phyloP scores from a whole-genome alignment of 2,329 filamentous ascomycete genomes.

The Nannizziopsis barbatae region DNA sequence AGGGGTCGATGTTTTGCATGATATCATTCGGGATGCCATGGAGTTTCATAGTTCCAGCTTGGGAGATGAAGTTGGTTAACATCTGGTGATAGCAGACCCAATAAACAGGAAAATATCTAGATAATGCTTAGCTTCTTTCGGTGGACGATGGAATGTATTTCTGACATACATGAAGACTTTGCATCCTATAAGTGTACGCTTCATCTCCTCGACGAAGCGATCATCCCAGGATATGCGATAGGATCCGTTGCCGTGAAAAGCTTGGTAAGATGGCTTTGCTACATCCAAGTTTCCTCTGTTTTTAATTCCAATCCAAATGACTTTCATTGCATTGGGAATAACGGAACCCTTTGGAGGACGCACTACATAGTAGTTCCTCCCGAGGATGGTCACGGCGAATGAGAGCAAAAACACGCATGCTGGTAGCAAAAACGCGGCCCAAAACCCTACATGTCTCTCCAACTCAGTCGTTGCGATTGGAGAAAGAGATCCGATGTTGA shows the following conservation, averaged over 20 bases:
- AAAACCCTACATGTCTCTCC: conserved; percentile 56
- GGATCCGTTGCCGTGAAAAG: conserved; percentile 35
- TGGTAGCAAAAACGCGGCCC: conserved; percentile 52
- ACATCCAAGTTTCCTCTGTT: conserved; percentile 47
- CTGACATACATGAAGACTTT: conserved; percentile 54
- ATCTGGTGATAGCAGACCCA: conserved; percentile 60
- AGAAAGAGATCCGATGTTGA: conserved; percentile 61
- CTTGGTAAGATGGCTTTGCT: conserved; percentile 55
- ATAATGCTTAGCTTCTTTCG: background rate
- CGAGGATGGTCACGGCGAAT: conserved; percentile 42
- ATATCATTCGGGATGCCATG: conserved; percentile 67
- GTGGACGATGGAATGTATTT: background rate
- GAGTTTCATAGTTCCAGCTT: conserved; percentile 50
- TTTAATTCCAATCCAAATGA: conserved; percentile 42
- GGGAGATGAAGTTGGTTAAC: conserved; percentile 55
- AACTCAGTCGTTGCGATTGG: conserved; percentile 56
- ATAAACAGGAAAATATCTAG: conserved; percentile 48
- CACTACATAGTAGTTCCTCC: conserved; percentile 36
- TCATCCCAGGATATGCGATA: conserved; percentile 51
- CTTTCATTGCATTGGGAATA: conserved; percentile 54
- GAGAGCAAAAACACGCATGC: conserved; percentile 54
- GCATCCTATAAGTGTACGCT: conserved; percentile 54
- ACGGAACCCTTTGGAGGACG: conserved; percentile 50
- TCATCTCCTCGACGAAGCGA: conserved; percentile 60
- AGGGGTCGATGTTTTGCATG: conserved; percentile 63